A percentile compares a stretch with the other conserved stretches of the same genome.
Evolutionary conservation across 2,329 filamentous ascomycete genomes (phyloP).

Genomic region (Aspergillus luchuensis): DNA sequence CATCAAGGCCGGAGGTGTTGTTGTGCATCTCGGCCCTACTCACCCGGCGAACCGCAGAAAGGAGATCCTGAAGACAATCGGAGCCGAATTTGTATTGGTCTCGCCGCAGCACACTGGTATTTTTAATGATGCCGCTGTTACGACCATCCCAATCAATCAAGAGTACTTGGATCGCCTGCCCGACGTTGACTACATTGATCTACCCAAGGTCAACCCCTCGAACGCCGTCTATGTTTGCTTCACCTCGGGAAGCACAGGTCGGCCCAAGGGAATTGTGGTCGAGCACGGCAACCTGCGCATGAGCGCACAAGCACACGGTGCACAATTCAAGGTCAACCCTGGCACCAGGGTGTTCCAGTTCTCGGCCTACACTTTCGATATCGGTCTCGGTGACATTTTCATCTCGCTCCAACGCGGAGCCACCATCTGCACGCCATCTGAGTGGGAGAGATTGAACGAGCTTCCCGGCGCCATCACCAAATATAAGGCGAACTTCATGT

Average conservation of each 20-base stretch:
- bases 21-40: constrained; percentile 1
- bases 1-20: constrained; percentile 1
- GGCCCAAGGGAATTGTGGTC: constrained; percentile 3
- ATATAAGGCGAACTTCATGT: background rate
- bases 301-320: background rate
- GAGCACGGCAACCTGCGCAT: background rate
- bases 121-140: background rate
- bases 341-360: constrained; percentile 9
- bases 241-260: constrained; percentile 1
- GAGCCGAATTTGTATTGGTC: background rate
- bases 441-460: background rate
- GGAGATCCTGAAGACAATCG: background rate
- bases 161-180: background rate
- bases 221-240: constrained; percentile 3
- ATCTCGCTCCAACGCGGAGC: constrained; percentile 4
- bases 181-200: background rate
- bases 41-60: background rate
- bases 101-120: background rate
- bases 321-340: background rate
- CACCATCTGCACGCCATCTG: constrained; percentile 6
- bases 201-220: background rate
- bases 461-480: constrained; percentile 2
- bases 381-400: constrained; percentile 6
- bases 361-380: constrained; percentile 9
- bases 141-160: background rate